Percentiles rank a stretch among this genome's conserved stretches.
These are phyloP conservation scores for Mikania micrantha DNA, from an alignment of 129 eudicot genomes.

Conservation along the genomic window DNA sequence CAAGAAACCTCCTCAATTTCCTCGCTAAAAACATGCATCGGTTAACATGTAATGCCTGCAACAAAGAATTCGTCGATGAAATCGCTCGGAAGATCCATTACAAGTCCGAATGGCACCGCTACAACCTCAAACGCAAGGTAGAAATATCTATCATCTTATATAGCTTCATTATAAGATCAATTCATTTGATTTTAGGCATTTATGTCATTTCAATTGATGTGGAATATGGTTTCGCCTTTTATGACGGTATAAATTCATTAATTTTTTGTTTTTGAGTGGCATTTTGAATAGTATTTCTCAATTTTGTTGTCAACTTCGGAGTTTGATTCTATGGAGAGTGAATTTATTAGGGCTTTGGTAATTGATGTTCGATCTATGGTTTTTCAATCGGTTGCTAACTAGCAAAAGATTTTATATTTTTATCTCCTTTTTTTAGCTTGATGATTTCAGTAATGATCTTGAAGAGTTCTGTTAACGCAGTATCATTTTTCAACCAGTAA, in stretches of 20 bases:
- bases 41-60: slow-evolving; percentile 73
- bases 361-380: not conserved
- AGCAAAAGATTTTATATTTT: too few species aligned
- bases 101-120: slow-evolving; percentile 95
- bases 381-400: too few species aligned
- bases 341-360: not conserved
- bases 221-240: too few species aligned
- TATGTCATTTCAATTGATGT: not conserved
- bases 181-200: not conserved
- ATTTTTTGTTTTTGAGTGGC: not conserved
- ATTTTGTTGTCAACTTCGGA: too few species aligned
- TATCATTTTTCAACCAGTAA: too few species aligned
- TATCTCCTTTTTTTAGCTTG: too few species aligned
- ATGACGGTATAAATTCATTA: too few species aligned
- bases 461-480: not conserved
- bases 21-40: slow-evolving; percentile 33
- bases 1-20: too few species aligned
- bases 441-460: too few species aligned
- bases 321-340: not conserved
- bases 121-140: slow-evolving; percentile 98
- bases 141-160: not conserved
- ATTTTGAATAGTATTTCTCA: too few species aligned
- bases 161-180: not conserved
- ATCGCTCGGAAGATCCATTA: slow-evolving; percentile 67
- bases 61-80: slow-evolving; percentile 57